Evolutionary conservation across 2,329 filamentous ascomycete species (phyloP).

Genomic region (Plenodomus tracheiphilus): DNA sequence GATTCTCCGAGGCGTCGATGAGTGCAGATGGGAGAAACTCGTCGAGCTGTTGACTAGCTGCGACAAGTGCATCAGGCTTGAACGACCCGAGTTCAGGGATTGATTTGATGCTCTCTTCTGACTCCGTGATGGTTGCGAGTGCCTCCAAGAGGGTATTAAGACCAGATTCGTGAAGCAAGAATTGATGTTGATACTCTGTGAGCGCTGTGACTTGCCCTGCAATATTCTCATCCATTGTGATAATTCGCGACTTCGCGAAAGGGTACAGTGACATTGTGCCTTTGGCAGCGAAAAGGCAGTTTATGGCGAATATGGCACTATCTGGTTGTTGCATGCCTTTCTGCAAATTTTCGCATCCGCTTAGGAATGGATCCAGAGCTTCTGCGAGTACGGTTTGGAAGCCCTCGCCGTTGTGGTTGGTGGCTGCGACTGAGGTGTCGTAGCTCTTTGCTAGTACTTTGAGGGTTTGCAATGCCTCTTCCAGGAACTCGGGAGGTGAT

Average conservation of each 20-base stretch:
- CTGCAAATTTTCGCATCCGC: conserved; percentile 71
- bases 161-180: conserved; percentile 76
- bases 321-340: conserved; percentile 62
- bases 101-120: conserved; percentile 56
- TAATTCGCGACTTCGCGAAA: conserved; percentile 63
- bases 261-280: conserved; percentile 61
- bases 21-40: conserved; percentile 90
- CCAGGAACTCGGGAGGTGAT: conserved; percentile 76
- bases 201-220: conserved; percentile 61
- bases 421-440: conserved; percentile 72
- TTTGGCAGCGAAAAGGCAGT: conserved; percentile 67
- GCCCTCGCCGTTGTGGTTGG: conserved; percentile 62
- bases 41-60: conserved; percentile 77
- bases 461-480: conserved; percentile 78
- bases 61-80: conserved; percentile 62
- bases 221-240: conserved; percentile 61
- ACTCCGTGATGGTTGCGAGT: conserved; percentile 51
- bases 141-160: conserved; percentile 66
- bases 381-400: conserved; percentile 77
- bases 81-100: conserved; percentile 61
- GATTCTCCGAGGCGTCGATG: conserved; percentile 85
- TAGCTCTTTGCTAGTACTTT: conserved; percentile 81
- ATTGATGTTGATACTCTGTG: conserved; percentile 68
- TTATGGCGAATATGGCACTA: conserved; percentile 71
- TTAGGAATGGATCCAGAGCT: conserved; percentile 83